Percentiles rank a stretch among this genome's conserved stretches.
These are phyloP conservation scores for Plasmodium cynomolgi DNA, from an alignment of 169 alveolate genomes.

Conservation along the genomic window DNA sequence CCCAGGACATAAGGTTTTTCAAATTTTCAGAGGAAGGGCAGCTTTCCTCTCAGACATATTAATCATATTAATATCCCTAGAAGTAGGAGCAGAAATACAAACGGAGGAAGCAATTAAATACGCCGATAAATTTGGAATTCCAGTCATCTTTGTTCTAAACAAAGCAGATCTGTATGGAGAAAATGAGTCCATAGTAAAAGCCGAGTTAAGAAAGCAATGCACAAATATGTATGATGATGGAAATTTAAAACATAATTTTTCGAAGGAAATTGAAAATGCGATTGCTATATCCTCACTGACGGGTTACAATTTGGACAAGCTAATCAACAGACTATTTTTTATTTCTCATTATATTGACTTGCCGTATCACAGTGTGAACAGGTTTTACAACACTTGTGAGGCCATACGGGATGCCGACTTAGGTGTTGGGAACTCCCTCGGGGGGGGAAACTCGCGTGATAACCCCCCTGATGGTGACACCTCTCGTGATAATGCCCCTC, in stretches of 20 bases:
- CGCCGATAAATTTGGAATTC: slow-evolving; percentile 85
- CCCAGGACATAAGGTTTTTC: slow-evolving; percentile 87
- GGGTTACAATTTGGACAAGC: slow-evolving; percentile 67
- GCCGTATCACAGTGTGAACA: slow-evolving; percentile 69
- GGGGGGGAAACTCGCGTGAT: not conserved
- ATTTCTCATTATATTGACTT: slow-evolving; percentile 35
- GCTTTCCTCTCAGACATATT: slow-evolving; percentile 84
- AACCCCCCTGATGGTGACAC: not conserved
- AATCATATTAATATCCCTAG: slow-evolving; percentile 82
- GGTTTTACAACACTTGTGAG: slow-evolving; percentile 17
- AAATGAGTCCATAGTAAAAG: slow-evolving; percentile 80
- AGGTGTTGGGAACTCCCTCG: not conserved
- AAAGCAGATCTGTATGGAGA: slow-evolving; percentile 80
- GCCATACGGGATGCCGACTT: not conserved
- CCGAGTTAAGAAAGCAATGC: slow-evolving; percentile 80
- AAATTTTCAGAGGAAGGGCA: slow-evolving; percentile 85
- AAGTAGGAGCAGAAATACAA: slow-evolving; percentile 82
- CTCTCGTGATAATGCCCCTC: not conserved
- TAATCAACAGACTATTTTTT: slow-evolving; percentile 54
- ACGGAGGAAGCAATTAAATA: slow-evolving; percentile 85
- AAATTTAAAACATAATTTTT: slow-evolving; percentile 65
- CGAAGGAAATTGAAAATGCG: slow-evolving; percentile 73
- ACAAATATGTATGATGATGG: slow-evolving; percentile 77
- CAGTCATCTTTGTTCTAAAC: slow-evolving; percentile 83
- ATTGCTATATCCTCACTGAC: slow-evolving; percentile 80